phyloP scores from a whole-genome alignment of 2,329 filamentous ascomycete genomes.

The Eurotiales sp. region DNA sequence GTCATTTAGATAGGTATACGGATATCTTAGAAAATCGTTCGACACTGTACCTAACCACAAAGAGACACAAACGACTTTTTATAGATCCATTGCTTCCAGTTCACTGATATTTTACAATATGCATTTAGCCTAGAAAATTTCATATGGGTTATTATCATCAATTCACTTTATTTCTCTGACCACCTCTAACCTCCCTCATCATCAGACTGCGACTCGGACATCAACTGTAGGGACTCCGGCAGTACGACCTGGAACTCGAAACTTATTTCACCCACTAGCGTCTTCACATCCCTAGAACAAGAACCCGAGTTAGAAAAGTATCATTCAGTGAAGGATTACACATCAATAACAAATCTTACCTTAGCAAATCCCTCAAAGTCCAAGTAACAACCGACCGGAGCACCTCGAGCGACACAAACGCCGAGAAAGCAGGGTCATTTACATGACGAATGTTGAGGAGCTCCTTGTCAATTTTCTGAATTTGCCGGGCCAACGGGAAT shows the following conservation, averaged over 20 bases:
- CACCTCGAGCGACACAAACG: slow-evolving; percentile 71
- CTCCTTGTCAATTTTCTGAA: slow-evolving; percentile 57
- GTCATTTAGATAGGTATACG: too few species aligned
- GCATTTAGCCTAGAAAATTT: too few species aligned
- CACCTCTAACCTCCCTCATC: too few species aligned
- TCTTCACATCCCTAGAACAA: slow-evolving; percentile 50
- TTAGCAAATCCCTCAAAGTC: slow-evolving; percentile 62
- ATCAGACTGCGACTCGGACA: too few species aligned
- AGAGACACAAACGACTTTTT: too few species aligned
- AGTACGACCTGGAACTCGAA: slow-evolving; percentile 59
- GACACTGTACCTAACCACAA: too few species aligned
- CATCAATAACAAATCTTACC: slow-evolving; percentile 23
- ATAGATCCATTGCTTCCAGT: too few species aligned
- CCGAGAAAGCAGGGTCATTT: slow-evolving; percentile 66
- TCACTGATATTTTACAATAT: too few species aligned
- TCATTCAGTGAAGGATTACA: not conserved
- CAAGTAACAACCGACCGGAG: slow-evolving; percentile 65
- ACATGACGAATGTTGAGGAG: slow-evolving; percentile 63
- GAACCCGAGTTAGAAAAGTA: slow-evolving; percentile 17
- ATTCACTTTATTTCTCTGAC: too few species aligned
- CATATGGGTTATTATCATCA: too few species aligned
- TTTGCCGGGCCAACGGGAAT: slow-evolving; percentile 55
- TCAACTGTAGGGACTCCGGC: too few species aligned
- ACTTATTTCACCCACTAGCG: slow-evolving; percentile 69
- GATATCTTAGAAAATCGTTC: too few species aligned